Conservation (phyloP, 2,329 filamentous ascomycete species). For the Byssochlamys sp. region DNA sequence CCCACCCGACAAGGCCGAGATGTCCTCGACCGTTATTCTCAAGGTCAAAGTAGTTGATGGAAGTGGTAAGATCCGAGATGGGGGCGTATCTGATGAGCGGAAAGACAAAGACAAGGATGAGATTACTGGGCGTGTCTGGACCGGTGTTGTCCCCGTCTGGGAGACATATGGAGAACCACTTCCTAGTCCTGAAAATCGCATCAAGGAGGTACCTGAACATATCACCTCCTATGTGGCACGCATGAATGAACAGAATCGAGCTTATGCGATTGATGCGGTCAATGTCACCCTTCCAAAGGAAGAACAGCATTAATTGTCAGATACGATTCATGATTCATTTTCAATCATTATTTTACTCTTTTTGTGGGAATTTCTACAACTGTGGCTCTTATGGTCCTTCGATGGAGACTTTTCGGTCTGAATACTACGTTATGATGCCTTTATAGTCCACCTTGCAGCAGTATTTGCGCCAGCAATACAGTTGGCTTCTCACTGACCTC, state of each 20-base stretch:
- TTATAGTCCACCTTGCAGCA: too few relatives aligned
- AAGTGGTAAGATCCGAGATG: constrained; percentile 64
- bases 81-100: constrained; percentile 53
- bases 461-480: too few relatives aligned
- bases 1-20: constrained; percentile 63
- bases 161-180: constrained; percentile 55
- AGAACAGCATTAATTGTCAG: constrained; percentile 17
- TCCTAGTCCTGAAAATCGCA: constrained; percentile 49
- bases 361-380: too few relatives aligned
- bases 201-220: constrained; percentile 53
- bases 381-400: too few relatives aligned
- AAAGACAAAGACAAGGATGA: constrained; percentile 43
- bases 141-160: constrained; percentile 56
- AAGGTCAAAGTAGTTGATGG: constrained; percentile 59
- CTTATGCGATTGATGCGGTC: constrained; percentile 32
- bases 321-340: background rate
- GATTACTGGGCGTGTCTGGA: constrained; percentile 46
- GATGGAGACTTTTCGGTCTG: too few relatives aligned
- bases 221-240: constrained; percentile 45
- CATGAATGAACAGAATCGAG: constrained; percentile 36
- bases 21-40: constrained; percentile 65
- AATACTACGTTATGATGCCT: too few relatives aligned
- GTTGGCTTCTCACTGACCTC: too few relatives aligned
- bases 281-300: constrained; percentile 17
- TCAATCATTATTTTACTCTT: background rate